Conservation (phyloP, 208 protist species). For the Leishmania guyanensis region DNA sequence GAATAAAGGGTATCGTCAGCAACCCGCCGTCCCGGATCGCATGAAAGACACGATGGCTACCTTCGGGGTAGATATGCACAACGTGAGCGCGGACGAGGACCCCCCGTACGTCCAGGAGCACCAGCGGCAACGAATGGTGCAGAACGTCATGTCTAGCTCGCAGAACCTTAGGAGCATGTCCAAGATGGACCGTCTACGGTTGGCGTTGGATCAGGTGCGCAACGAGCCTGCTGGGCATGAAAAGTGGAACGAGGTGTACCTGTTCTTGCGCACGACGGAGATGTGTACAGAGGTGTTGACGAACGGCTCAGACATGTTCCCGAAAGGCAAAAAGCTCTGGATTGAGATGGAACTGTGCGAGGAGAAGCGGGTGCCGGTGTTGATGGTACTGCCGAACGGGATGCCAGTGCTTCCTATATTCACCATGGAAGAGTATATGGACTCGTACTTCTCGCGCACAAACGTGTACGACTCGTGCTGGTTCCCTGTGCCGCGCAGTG, state of each 20-base stretch:
- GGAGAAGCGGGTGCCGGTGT: conserved; percentile 67
- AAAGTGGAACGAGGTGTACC: conserved; percentile 82
- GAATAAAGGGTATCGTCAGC: conserved; percentile 82
- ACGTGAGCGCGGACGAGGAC: conserved; percentile 52
- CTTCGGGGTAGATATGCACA: conserved; percentile 56
- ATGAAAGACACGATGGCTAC: conserved; percentile 77
- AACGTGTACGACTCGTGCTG: conserved; percentile 81
- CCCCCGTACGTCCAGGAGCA: conserved; percentile 80
- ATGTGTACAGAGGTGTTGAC: conserved; percentile 75
- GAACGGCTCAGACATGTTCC: conserved; percentile 66
- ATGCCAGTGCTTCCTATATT: conserved; percentile 88
- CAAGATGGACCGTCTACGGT: conserved; percentile 82
- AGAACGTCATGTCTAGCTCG: conserved; percentile 59
- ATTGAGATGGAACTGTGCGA: conserved; percentile 86
- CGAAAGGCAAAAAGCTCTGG: conserved; percentile 82
- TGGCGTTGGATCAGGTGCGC: conserved; percentile 65
- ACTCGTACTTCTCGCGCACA: conserved; percentile 75
- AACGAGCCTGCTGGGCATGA: conserved; percentile 51
- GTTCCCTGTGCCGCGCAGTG: conserved; percentile 85
- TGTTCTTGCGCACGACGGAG: conserved; percentile 89
- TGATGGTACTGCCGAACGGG: conserved; percentile 81
- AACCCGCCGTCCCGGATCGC: conserved; percentile 76
- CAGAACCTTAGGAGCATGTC: conserved; percentile 65
- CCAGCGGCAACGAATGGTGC: conserved; percentile 62
- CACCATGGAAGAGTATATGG: conserved; percentile 87